Base-by-base conservation (phyloP, 2,329 filamentous ascomycete species). In the Pseudogymnoascus sp. region DNA sequence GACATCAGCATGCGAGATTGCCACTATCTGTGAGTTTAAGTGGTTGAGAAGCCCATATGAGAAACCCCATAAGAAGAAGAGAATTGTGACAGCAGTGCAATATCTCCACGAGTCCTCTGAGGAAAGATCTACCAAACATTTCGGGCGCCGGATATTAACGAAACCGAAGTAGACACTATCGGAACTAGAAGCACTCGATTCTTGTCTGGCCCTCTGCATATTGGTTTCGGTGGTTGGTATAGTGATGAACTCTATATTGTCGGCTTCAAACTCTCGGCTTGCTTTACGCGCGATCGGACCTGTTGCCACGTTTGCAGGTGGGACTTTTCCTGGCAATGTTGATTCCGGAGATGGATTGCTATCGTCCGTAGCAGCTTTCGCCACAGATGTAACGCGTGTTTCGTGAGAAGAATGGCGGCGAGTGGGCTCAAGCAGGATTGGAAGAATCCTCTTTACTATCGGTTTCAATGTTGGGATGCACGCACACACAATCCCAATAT, bases 391-490 rank as follows among this genome's bases (percentile, higher is more conserved):
- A 9, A n/a, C 31, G 50, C 23, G 23, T 17, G 26, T 57, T 9
- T 44, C 17, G 13, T 28, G 23, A 28, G 50, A 31, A 35, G 50
- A 57, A 31, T 57, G 50, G 40, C 13, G 40, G 40, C 10, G 40
- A 44, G 40, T 21, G 8, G 40, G 17, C 26, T 31, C 36, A 13
- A 67, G 61, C 11, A 67, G 19, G 11, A 13, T 61, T 23, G 68
- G 68, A 62, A 69, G 67, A 61, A 61, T 61, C 21, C 33, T 28
- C 66, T 90, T 83, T 62, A 92, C 86, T 13, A 96, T 78, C 0
- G 92, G 92, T 72, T 96, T 96, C 65, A 96, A 78, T 0, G 89
- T 93, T 10, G 92, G 92, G 10, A 96, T 89, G 70, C 91, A 96
- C 47, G 88, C 91, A 71, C 90, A 95, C 67, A 90, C 87, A 70